Conservation (phyloP, 164 flowering plant species). For the Dillenia turbinata region DNA sequence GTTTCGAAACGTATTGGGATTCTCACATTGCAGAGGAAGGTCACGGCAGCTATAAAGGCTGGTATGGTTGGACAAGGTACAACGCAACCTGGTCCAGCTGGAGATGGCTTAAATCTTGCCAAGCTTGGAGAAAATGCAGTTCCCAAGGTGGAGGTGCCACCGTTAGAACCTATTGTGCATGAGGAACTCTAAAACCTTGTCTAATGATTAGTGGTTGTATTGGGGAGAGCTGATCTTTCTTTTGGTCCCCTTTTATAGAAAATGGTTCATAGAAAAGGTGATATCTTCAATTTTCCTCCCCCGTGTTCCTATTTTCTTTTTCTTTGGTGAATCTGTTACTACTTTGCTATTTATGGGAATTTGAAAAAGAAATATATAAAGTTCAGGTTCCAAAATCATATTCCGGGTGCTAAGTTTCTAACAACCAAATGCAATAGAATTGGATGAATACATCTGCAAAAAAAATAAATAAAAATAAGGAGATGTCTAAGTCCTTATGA, state of each 20-base stretch:
- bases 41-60: conserved; percentile 59
- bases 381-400: too few species aligned
- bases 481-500: background rate
- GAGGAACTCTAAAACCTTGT: conserved; percentile 26
- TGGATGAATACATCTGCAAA: too few species aligned
- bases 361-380: background rate
- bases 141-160: conserved; percentile 26
- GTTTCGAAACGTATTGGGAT: conserved; percentile 85
- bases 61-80: conserved; percentile 45
- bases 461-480: too few species aligned
- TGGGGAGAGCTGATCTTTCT: background rate
- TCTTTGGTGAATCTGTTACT: too few species aligned
- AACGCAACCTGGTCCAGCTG: conserved; percentile 19
- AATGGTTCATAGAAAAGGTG: background rate
- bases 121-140: conserved; percentile 27
- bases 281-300: background rate
- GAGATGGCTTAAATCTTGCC: conserved; percentile 29
- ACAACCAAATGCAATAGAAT: too few species aligned
- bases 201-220: background rate
- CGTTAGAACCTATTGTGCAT: conserved; percentile 31
- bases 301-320: background rate
- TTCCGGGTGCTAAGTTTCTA: too few species aligned
- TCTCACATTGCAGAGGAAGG: conserved; percentile 63
- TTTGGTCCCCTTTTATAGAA: background rate
- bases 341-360: too few species aligned